phyloP scores from a whole-genome alignment of 2,329 filamentous ascomycete species.

The Paraconiothyrium brasiliense region DNA sequence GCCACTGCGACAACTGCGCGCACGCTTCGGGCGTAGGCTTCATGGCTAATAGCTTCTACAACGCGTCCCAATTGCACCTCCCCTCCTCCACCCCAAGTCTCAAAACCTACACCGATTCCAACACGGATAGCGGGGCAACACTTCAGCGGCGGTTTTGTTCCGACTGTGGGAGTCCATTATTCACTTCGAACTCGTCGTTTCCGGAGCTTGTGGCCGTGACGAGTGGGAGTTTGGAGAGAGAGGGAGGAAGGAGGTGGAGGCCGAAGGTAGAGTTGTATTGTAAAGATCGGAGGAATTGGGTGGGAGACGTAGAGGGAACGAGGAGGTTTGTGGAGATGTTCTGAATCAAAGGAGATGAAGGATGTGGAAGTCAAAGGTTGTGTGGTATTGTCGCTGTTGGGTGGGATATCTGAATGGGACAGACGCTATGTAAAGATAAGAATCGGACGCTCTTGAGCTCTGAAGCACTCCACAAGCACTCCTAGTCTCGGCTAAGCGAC shows the following conservation, averaged over 20 bases:
- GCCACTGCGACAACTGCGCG: slow-evolving; percentile 12
- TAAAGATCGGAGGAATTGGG: not conserved
- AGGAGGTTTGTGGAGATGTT: slow-evolving; percentile 7
- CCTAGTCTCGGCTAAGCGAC: too few species aligned
- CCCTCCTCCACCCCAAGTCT: not conserved
- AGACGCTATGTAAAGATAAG: too few species aligned
- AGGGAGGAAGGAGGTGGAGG: not conserved
- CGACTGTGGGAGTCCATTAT: slow-evolving; percentile 6
- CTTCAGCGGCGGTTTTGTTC: not conserved
- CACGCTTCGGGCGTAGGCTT: slow-evolving; percentile 4
- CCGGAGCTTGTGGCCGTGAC: not conserved
- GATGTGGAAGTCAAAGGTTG: too few species aligned
- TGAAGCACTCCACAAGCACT: too few species aligned
- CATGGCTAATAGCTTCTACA: slow-evolving; percentile 11
- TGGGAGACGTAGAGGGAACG: not conserved
- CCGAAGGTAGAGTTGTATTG: not conserved
- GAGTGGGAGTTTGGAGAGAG: slow-evolving; percentile 1
- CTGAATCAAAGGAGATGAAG: not conserved
- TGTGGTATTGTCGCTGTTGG: too few species aligned
- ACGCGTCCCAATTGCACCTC: not conserved
- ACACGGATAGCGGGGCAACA: slow-evolving; percentile 1
- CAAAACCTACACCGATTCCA: not conserved
- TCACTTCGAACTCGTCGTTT: not conserved
- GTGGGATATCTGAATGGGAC: too few species aligned
- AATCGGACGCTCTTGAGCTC: too few species aligned